Evolutionary conservation across 371 early-diverging fungal species (phyloP).

Genomic region (Mortierella sp.): DNA sequence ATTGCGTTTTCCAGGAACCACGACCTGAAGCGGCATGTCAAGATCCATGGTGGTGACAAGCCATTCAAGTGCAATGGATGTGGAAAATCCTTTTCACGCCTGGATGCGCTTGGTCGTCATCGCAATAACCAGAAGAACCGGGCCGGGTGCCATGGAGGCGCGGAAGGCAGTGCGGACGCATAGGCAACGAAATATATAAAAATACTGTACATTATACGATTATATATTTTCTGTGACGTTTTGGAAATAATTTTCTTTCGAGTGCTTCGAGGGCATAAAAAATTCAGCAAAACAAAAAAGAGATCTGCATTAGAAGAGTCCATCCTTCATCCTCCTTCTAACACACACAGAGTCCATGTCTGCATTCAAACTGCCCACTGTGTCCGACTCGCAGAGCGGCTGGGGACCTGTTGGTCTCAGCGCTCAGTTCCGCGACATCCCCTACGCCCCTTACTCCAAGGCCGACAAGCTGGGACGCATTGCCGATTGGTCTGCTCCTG

Average conservation of each 20-base stretch:
- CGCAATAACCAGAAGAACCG: constrained; percentile 48
- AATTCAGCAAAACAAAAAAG: background rate
- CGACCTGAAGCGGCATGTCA: constrained; percentile 87
- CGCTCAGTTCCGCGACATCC: constrained; percentile 84
- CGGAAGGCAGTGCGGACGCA: background rate
- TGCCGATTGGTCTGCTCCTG: constrained; percentile 91
- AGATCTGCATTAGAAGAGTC: background rate
- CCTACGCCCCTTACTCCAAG: constrained; percentile 96
- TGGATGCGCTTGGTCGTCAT: constrained; percentile 60
- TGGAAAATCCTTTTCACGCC: constrained; percentile 78
- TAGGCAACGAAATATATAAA: background rate
- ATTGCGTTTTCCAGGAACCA: constrained; percentile 89
- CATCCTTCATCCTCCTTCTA: background rate
- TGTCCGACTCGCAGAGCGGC: constrained; percentile 77
- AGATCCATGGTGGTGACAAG: constrained; percentile 88
- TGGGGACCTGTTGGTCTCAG: constrained; percentile 84
- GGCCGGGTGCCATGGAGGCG: constrained; percentile 23
- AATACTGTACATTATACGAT: background rate
- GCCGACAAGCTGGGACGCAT: constrained; percentile 93
- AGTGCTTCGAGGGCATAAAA: background rate
- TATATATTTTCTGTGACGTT: background rate
- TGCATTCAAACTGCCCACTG: constrained; percentile 74
- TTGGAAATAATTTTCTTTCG: background rate
- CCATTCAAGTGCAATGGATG: constrained; percentile 86
- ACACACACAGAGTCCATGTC: constrained; percentile 1